Evolutionary conservation across 2,329 filamentous ascomycete genomes (phyloP).

Genomic region (Pseudopyrenochaeta lycopersici): DNA sequence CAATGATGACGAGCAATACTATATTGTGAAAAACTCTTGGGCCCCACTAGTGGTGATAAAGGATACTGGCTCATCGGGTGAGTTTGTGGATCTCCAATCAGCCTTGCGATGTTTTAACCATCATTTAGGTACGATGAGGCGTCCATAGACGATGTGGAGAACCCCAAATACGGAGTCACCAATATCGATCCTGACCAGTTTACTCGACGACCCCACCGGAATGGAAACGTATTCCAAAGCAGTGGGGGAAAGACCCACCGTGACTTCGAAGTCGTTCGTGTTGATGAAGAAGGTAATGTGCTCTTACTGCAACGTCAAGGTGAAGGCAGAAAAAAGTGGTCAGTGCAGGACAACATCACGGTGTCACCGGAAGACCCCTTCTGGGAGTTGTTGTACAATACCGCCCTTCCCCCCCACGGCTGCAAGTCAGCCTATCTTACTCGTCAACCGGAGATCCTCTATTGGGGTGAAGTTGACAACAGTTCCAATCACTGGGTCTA

Average conservation of each 20-base stretch:
- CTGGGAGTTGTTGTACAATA: background rate
- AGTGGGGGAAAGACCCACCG: background rate
- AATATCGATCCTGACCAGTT: background rate
- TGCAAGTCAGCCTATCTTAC: background rate
- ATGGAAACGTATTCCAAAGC: background rate
- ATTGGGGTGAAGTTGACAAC: background rate
- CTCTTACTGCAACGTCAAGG: background rate
- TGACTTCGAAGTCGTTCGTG: background rate
- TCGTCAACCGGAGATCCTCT: background rate
- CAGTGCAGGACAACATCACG: background rate
- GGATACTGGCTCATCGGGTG: background rate
- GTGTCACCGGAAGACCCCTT: background rate
- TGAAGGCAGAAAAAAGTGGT: background rate
- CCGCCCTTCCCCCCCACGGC: no score
- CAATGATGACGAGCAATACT: background rate
- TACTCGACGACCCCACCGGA: background rate
- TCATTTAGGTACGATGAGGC: background rate
- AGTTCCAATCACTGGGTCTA: background rate
- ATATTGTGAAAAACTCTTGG: background rate
- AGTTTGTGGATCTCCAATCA: no score
- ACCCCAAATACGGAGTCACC: background rate
- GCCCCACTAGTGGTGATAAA: background rate
- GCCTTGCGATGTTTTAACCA: background rate
- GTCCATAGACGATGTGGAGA: background rate
- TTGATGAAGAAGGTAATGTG: background rate